These are phyloP conservation scores for Simmondsia chinensis DNA, from an alignment of 148 eudicot genomes.

Conservation along the genomic window DNA sequence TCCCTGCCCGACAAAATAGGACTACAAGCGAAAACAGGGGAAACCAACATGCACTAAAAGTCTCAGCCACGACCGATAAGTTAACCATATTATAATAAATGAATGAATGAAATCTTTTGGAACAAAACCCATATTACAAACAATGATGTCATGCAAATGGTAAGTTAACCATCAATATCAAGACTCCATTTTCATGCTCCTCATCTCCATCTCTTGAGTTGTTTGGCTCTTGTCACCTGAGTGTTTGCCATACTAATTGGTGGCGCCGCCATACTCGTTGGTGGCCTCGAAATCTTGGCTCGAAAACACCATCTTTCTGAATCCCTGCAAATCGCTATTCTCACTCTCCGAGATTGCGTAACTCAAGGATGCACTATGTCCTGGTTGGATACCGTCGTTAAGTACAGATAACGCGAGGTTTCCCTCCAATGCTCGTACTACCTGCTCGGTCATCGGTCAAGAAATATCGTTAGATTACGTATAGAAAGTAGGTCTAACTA, in stretches of 20 bases:
- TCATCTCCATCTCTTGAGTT: slow-evolving; percentile 45
- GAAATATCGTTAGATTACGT: background rate
- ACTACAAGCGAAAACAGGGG: no score
- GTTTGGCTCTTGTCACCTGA: slow-evolving; percentile 51
- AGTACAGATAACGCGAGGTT: slow-evolving; percentile 49
- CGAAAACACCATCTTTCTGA: slow-evolving; percentile 31
- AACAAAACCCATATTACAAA: no score
- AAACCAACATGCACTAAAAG: no score
- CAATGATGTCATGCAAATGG: no score
- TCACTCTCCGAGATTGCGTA: slow-evolving; percentile 2
- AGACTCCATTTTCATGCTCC: no score
- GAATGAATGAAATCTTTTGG: no score
- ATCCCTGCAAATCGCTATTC: slow-evolving; percentile 32
- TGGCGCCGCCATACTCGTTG: slow-evolving; percentile 36
- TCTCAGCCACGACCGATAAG: no score
- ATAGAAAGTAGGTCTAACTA: background rate
- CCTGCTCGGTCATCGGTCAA: slow-evolving; percentile 22
- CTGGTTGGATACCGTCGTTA: slow-evolving; percentile 43
- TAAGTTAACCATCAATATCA: no score
- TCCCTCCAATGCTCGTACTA: slow-evolving; percentile 76
- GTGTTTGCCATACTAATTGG: slow-evolving; percentile 55
- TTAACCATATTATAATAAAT: no score
- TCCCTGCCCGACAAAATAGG: no score
- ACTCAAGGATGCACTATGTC: slow-evolving; percentile 17
- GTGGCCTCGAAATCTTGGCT: slow-evolving; percentile 25